Evolutionary conservation across 2,329 filamentous ascomycete genomes (phyloP), one percentile per base, ranked within the genome.

Genomic region (Penicillium corylophilum): DNA sequence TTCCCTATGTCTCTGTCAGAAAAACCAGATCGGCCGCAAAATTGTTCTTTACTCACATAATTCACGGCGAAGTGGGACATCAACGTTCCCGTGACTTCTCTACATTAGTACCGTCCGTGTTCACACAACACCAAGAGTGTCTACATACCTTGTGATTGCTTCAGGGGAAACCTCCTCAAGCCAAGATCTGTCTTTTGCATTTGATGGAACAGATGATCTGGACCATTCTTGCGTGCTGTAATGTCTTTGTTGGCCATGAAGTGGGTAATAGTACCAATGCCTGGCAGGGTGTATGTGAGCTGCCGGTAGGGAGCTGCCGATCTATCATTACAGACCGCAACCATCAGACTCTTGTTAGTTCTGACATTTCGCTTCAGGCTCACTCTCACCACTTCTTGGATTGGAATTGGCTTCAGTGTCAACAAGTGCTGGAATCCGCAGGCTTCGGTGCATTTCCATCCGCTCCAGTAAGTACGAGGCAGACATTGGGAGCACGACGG

Each of bases 401-500:
- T 74, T 55, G 70, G 63, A 18, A 71, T 40, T 0, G 57, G 53
- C 5, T 55, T 57, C 44, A 68, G 62, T 0, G 50, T 44, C 22
- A 67, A 22, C 1, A 57, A 54, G 33, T 78, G 70, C 10, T 62
- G 64, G 44, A 79, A 87, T 13, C 77, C 81, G 39, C 78, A 33
- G 8, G 5, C 15, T 33, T 43, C 9, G 2, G 36, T 50, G 53
- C 87, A 91, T 23, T 72, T 68, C 86, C 85, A 89, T 1, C 78
- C 76, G 5, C 69, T 71, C 85, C 86, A 91, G 22, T 77, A 68
- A 13, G 79, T 73, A 1, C 87, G 78, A 2, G 82, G 77, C 38
- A 78, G 83, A 60, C 87, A 89, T 36, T 82, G 78, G 0, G 76
- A 72, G 56, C 88, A 91, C 1, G 71, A 53, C 0, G 82, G 83